Percentiles rank a stretch among this genome's conserved stretches.
Conservation (phyloP, 768 basidiomycete species). For the Boletus sp. region DNA sequence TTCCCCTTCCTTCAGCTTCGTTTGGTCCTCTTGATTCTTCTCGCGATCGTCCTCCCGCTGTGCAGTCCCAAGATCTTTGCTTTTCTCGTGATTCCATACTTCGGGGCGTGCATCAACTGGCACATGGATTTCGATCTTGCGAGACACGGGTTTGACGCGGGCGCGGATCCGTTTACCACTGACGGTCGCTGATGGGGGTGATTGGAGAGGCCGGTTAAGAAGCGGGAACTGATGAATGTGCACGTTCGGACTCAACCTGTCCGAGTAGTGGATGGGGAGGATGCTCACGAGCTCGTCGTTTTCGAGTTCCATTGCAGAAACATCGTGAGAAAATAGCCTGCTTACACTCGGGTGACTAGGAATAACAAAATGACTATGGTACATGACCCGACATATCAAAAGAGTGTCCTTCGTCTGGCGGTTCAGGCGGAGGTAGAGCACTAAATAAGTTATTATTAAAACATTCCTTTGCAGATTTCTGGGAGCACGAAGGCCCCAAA, state of each 20-base stretch:
- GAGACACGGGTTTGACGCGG: constrained; percentile 62
- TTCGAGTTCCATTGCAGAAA: constrained; percentile 19
- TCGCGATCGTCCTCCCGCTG: constrained; percentile 74
- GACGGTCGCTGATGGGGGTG: constrained; percentile 67
- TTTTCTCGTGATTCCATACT: constrained; percentile 76
- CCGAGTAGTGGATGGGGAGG: constrained; percentile 72
- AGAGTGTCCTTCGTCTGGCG: no score
- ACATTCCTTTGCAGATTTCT: constrained; percentile 3
- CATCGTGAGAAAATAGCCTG: constrained; percentile 17
- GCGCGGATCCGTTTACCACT: constrained; percentile 79
- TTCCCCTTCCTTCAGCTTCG: constrained; percentile 46
- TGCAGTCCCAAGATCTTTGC: constrained; percentile 63
- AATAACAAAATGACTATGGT: no score
- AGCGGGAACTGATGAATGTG: constrained; percentile 85
- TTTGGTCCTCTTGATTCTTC: constrained; percentile 63
- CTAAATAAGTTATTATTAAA: constrained; percentile 4
- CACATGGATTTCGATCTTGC: constrained; percentile 72
- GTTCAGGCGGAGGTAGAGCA: background rate
- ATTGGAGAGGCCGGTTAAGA: constrained; percentile 67
- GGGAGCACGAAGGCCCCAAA: background rate
- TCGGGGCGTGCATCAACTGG: constrained; percentile 79
- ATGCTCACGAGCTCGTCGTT: constrained; percentile 64
- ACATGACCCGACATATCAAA: no score
- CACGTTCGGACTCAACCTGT: constrained; percentile 57
- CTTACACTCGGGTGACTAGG: background rate